phyloP scores from a whole-genome alignment of 1,139 yeast species.

The Hyphopichia khmerensis region DNA sequence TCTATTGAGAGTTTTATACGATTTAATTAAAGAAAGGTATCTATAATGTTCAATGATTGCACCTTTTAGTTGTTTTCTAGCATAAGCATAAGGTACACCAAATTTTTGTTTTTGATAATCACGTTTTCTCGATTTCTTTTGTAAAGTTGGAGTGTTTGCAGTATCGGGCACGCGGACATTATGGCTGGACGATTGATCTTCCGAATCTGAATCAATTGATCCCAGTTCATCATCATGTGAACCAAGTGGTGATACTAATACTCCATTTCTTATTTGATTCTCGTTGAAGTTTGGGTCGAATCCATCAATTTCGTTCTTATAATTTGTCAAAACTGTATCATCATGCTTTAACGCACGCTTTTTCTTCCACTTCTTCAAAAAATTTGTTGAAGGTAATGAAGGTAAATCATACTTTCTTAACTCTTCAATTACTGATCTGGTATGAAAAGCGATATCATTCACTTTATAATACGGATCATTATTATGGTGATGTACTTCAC shows the following conservation, averaged over 20 bases:
- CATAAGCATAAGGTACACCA: constrained; percentile 66
- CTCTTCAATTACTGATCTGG: constrained; percentile 30
- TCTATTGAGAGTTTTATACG: constrained; percentile 73
- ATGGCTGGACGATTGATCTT: background rate
- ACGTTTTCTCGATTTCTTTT: constrained; percentile 20
- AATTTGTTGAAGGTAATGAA: constrained; percentile 52
- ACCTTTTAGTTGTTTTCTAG: constrained; percentile 70
- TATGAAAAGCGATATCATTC: constrained; percentile 31
- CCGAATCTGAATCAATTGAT: constrained; percentile 17
- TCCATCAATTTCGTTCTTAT: constrained; percentile 7
- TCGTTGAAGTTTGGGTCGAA: constrained; percentile 37
- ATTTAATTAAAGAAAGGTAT: constrained; percentile 71
- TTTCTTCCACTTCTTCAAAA: constrained; percentile 29
- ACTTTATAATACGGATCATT: constrained; percentile 11
- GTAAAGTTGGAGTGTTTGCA: constrained; percentile 1
- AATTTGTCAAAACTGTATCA: constrained; percentile 14
- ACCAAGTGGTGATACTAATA: constrained; percentile 6
- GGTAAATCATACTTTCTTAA: constrained; percentile 54
- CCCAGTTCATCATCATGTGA: constrained; percentile 12
- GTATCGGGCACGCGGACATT: background rate
- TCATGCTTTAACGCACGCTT: constrained; percentile 1
- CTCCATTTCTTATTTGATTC: constrained; percentile 42
- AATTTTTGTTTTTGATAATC: constrained; percentile 36
- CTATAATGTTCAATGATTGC: constrained; percentile 83
- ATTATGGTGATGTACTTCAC: background rate